A percentile compares a stretch with the other conserved stretches of the same genome.
phyloP scores from a whole-genome alignment of 2,329 filamentous ascomycete species.

The Alternaria ventricosa region DNA sequence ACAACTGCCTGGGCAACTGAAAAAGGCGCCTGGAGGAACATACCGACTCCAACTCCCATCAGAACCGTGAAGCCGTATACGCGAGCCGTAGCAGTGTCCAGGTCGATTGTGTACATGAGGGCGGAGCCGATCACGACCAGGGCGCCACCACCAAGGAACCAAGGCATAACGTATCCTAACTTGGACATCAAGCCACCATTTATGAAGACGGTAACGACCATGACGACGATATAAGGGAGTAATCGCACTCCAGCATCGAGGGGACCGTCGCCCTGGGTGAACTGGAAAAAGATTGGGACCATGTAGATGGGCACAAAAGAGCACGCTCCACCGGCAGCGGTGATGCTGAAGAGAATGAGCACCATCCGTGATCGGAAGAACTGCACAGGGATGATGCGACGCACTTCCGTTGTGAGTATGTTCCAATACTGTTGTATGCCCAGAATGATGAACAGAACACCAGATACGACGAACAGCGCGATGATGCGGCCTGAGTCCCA shows the following conservation, averaged over 20 bases:
- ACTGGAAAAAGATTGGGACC: constrained; percentile 39
- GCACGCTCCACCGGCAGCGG: not conserved
- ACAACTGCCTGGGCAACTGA: constrained; percentile 17
- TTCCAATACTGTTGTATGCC: not conserved
- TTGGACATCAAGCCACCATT: constrained; percentile 26
- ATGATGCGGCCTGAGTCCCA: not conserved
- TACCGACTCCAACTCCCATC: constrained; percentile 27
- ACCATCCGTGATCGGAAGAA: not conserved
- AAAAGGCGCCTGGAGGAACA: constrained; percentile 18
- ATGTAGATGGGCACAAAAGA: constrained; percentile 22
- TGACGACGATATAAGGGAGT: constrained; percentile 31
- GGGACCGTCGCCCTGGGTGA: constrained; percentile 24
- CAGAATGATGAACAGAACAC: not conserved
- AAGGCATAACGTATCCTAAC: constrained; percentile 28
- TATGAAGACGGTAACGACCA: constrained; percentile 16
- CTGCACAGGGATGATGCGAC: not conserved
- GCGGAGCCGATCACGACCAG: constrained; percentile 17
- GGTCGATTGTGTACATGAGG: constrained; percentile 20
- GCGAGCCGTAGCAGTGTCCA: constrained; percentile 5
- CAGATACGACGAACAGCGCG: not conserved
- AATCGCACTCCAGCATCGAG: constrained; percentile 30
- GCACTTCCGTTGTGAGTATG: not conserved
- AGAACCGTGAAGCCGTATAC: constrained; percentile 36
- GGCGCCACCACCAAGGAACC: constrained; percentile 9
- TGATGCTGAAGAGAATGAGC: not conserved